Percentiles rank a stretch among this genome's conserved stretches.
phyloP scores from a whole-genome alignment of 176 grass and related monocot species.

The Ensete ventricosum region DNA sequence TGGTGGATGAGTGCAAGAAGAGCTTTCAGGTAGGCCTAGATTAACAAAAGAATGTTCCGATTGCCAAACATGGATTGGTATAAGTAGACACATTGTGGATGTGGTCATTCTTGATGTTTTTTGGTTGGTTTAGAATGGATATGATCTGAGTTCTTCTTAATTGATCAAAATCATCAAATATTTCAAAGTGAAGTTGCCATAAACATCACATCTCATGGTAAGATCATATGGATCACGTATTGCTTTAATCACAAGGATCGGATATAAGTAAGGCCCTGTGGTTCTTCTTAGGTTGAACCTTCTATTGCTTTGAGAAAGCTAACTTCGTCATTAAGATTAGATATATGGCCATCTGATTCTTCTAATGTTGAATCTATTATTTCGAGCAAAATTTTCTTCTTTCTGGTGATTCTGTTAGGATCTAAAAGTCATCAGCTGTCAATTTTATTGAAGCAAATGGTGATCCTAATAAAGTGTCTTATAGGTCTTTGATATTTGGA shows the following conservation, averaged over 20 bases:
- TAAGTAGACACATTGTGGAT: background rate
- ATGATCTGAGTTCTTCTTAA: no score
- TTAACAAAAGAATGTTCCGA: background rate
- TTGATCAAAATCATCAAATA: no score
- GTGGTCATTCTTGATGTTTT: no score
- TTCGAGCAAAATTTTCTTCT: background rate
- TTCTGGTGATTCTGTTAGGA: background rate
- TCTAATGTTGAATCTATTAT: background rate
- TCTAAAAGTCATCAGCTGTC: background rate
- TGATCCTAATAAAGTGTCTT: background rate
- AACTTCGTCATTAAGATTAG: background rate
- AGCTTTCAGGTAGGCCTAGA: constrained; percentile 40
- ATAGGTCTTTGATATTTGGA: background rate
- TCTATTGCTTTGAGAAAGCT: background rate
- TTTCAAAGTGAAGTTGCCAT: no score
- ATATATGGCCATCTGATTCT: background rate
- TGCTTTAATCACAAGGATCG: background rate
- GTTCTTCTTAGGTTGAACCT: background rate
- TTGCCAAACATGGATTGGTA: background rate
- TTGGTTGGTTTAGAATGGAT: no score
- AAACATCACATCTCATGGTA: no score
- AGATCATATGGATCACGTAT: no score
- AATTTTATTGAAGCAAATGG: background rate
- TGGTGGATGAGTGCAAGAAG: constrained; percentile 71
- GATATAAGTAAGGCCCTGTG: background rate